Evolutionary conservation across 1,139 yeast species (phyloP).

Genomic region (Kazachstania sp.): DNA sequence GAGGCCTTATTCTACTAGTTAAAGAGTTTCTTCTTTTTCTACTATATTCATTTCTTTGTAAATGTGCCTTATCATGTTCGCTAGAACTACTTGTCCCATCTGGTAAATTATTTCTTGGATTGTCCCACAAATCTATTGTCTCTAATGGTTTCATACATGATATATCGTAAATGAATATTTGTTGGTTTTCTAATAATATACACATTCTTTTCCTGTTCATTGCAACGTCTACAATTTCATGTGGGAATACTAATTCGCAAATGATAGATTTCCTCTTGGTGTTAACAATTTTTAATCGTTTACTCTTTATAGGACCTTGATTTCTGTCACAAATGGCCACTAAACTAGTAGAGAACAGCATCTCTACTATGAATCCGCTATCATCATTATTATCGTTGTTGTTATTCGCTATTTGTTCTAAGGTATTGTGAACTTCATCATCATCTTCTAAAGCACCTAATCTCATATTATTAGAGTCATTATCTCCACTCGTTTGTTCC

Average conservation of each 20-base stretch:
- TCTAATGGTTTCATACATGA: conserved; percentile 62
- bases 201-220: conserved; percentile 60
- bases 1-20: conserved; percentile 13
- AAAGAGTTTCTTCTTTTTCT: conserved; percentile 10
- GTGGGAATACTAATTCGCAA: conserved; percentile 56
- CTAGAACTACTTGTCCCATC: not conserved
- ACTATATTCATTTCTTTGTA: not conserved
- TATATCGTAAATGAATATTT: conserved; percentile 62
- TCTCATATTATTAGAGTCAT: not conserved
- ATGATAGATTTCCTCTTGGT: conserved; percentile 41
- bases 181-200: conserved; percentile 51
- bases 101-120: conserved; percentile 9
- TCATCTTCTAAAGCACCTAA: not conserved
- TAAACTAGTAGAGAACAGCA: conserved; percentile 64
- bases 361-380: conserved; percentile 39
- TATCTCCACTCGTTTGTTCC: not conserved
- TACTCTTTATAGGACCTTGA: conserved; percentile 38
- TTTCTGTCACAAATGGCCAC: conserved; percentile 47
- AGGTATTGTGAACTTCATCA: not conserved
- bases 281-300: conserved; percentile 50
- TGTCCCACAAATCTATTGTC: conserved; percentile 40
- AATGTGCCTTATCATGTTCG: not conserved
- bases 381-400: not conserved
- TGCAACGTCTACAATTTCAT: conserved; percentile 49
- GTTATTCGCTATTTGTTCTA: not conserved